Base-by-base conservation (phyloP, 257 asterid species). In the Nicotiana sylvestris region DNA sequence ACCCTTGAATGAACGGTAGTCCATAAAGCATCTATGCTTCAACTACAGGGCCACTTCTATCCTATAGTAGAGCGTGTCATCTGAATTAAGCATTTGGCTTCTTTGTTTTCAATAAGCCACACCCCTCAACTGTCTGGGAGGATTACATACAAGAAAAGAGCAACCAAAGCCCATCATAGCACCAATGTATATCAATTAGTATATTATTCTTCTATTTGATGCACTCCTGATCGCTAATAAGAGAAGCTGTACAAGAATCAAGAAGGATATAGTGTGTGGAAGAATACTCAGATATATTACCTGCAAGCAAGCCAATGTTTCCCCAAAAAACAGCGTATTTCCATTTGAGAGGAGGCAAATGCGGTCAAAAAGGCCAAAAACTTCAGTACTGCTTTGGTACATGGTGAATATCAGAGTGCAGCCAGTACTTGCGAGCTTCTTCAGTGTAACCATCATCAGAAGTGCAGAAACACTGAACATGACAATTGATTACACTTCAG, bases 281-380 rank as follows among this genome's bases (percentile, higher is more conserved):
- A 55, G 78, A 18, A 66, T 81, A 17, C 64, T 84, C 46, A 84
- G 82, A 80, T 58, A 64, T 60, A 67, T 87, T 89, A 96, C 99
- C 99, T 96, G 98, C 92, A 96, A 92, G 85, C 99, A 96, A 84
- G 98, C 91, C 81, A 96, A 90, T 60, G 99, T 96, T 92, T 96
- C 99, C 84, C 99, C 99, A 79, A 96, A 96, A 91, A 96, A 96
- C 90, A 96, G 86, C 4, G 98, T 96, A 89, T 96, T 96, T 84
- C 99, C 99, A 87, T 93, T 93, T 64, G 99, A 94, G 84, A 96
- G 99, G 87, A 96, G 98, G 88, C 99, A 96, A 81, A 96, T 96
- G 79, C 97, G 88, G 87, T 96, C 99, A 61, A 96, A 96, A 86
- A 96, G 98, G 86, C 99, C 99, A 88, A 96, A 96, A 33, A 96